These are phyloP conservation scores for Plasmodium reichenowi DNA, from an alignment of 169 alveolate genomes.

Conservation along the genomic window DNA sequence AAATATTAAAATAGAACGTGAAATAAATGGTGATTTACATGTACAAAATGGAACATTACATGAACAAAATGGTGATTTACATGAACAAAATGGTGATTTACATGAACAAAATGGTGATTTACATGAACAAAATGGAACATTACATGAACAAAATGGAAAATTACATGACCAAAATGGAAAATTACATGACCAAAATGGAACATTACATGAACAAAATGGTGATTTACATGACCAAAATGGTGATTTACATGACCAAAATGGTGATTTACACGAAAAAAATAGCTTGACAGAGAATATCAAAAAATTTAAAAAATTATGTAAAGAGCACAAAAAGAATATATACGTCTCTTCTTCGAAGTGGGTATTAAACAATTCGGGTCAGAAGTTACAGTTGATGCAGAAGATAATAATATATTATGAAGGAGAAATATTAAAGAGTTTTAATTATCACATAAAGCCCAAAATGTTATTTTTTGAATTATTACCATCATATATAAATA, in stretches of 20 bases:
- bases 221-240: too few relatives aligned
- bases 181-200: neutral
- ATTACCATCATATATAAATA: slow-evolving; percentile 11
- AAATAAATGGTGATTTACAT: neutral
- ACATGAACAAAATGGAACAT: neutral
- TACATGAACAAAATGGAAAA: neutral
- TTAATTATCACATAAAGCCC: slow-evolving; percentile 41
- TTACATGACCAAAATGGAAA: neutral
- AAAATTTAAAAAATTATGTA: slow-evolving; percentile 36
- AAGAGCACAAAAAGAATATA: slow-evolving; percentile 24
- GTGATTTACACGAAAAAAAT: neutral
- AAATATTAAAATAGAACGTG: neutral
- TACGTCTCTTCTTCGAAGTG: slow-evolving; percentile 47
- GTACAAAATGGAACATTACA: neutral
- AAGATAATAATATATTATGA: slow-evolving; percentile 52
- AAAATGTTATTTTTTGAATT: slow-evolving; percentile 39
- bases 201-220: neutral
- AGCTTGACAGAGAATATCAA: neutral
- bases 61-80: neutral
- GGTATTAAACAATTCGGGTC: slow-evolving; percentile 52
- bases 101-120: neutral
- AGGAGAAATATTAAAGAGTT: slow-evolving; percentile 55
- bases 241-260: neutral
- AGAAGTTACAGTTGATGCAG: slow-evolving; percentile 51
- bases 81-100: neutral